Conservation (phyloP, 176 grass and related monocot genomes). For the Zizania latifolia region DNA sequence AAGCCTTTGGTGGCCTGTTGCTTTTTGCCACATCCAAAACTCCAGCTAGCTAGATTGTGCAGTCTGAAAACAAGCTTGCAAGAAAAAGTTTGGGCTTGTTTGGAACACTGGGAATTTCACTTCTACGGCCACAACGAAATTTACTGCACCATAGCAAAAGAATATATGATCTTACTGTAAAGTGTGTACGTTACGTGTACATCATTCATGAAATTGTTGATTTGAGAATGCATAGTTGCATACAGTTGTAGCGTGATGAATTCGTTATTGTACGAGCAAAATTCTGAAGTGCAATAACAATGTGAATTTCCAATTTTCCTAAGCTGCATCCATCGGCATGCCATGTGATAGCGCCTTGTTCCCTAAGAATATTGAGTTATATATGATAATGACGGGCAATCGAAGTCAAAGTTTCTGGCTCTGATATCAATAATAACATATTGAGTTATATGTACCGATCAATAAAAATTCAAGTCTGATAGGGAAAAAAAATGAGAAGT, state of each 20-base stretch:
- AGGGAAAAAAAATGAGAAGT: too few relatives aligned
- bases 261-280: neutral
- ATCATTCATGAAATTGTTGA: neutral
- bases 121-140: neutral
- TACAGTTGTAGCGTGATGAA: neutral
- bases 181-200: constrained; percentile 24
- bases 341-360: neutral
- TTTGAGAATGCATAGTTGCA: neutral
- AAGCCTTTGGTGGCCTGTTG: neutral
- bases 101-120: neutral
- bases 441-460: too few relatives aligned
- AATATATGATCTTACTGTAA: constrained; percentile 1
- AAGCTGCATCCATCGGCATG: constrained; percentile 1
- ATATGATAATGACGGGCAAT: too few relatives aligned
- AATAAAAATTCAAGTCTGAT: too few relatives aligned
- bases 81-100: neutral
- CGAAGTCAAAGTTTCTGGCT: too few relatives aligned
- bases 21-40: neutral
- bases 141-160: neutral
- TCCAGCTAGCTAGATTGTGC: neutral
- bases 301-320: neutral
- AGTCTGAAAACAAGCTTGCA: neutral
- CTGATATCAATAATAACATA: too few relatives aligned
- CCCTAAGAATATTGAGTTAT: too few relatives aligned
- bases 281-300: constrained; percentile 1